phyloP scores from a whole-genome alignment of 164 flowering plant species.

The Santalum album region DNA sequence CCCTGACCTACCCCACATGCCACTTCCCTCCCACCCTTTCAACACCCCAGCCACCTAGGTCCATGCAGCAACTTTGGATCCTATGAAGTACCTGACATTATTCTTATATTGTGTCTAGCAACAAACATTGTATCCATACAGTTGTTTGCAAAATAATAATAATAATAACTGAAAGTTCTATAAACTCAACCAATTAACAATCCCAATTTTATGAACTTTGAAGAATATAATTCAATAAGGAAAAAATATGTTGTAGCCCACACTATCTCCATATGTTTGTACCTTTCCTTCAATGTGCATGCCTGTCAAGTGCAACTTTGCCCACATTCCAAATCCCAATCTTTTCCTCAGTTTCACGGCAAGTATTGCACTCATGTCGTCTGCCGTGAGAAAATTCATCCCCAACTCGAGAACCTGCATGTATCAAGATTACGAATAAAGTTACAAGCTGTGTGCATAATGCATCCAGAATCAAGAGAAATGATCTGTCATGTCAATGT shows the following conservation, averaged over 20 bases:
- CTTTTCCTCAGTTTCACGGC: constrained; percentile 76
- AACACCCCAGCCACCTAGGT: too few species aligned
- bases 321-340: constrained; percentile 86
- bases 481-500: neutral
- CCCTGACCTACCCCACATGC: too few species aligned
- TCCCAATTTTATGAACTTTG: too few species aligned
- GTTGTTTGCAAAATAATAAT: too few species aligned
- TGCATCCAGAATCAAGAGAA: neutral
- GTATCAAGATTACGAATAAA: neutral
- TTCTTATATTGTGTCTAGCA: too few species aligned
- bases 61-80: too few species aligned
- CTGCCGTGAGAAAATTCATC: constrained; percentile 83
- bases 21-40: too few species aligned
- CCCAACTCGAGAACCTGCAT: constrained; percentile 90
- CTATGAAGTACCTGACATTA: too few species aligned
- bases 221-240: too few species aligned
- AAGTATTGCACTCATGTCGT: constrained; percentile 88
- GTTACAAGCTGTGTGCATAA: neutral
- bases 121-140: too few species aligned
- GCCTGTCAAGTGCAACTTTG: constrained; percentile 83
- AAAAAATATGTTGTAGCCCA: neutral
- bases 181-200: too few species aligned
- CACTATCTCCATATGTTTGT: neutral
- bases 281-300: constrained; percentile 99
- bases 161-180: too few species aligned